Evolutionary conservation across 768 basidiomycete species (phyloP), one percentile per base, ranked within the genome.

Genomic region (Tricholoma matsutake): DNA sequence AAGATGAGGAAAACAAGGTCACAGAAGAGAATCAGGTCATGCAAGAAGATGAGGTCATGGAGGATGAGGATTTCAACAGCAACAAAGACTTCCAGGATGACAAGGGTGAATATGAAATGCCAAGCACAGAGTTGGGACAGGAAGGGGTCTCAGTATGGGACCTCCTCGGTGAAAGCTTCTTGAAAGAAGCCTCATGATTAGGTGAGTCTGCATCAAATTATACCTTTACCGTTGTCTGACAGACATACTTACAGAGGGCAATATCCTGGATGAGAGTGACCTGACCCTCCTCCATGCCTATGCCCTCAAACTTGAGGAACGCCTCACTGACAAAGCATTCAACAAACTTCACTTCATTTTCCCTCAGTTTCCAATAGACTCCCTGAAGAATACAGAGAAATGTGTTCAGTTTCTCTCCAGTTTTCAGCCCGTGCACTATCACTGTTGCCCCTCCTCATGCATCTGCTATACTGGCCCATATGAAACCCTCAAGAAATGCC

Each of bases 361-460:
- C 59, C 73, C 71, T 3, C 35, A 41, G 5, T 28, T 60, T 6
- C 16, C 51, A 11, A 57, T 71, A n/a, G 61, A 62, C 1, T 57
- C 64, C 2, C 57, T 65, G 54, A 69, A 72, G 34, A 59, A 13
- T 20, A 63, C 66, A 6, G 58, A 65, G 22, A 25, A 25, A 25
- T 25, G 22, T 25, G 22, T 25, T 25, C 3, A 25, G 22, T 25
- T 25, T 25, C 22, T 25, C 22, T 25, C 22, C 22, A 25, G 22
- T 25, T 25, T 25, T 3, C 22, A 25, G 22, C 22, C 77, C 1
- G 59, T 67, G 1, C 52, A 37, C 3, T 78, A 70, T 64, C 65
- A 81, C 64, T 81, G 79, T 64, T 83, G 82, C 65, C 54, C 67
- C 22, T 76, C 78, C 54, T 78, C 76, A 0, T 83, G 82, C 64